These are phyloP conservation scores for Xylaria sp. DNA, from an alignment of 2,329 filamentous ascomycete species.

Conservation along the genomic window DNA sequence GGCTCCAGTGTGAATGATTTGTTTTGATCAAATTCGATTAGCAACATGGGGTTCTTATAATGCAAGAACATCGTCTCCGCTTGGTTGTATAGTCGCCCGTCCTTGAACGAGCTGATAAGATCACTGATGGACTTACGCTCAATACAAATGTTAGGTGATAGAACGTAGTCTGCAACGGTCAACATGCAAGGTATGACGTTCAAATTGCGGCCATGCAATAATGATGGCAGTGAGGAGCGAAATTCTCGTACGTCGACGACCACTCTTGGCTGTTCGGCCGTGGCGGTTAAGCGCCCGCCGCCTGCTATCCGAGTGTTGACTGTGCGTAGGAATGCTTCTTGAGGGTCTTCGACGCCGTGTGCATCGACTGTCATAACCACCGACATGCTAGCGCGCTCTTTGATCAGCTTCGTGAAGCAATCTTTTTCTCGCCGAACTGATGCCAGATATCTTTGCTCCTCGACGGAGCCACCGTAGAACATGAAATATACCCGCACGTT, in stretches of 20 bases:
- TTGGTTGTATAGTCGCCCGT: conserved; percentile 91
- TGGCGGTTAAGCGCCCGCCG: conserved; percentile 84
- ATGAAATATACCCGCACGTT: conserved; percentile 95
- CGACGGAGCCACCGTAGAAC: conserved; percentile 94
- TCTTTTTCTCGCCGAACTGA: conserved; percentile 95
- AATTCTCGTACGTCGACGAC: conserved; percentile 98
- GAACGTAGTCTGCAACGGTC: conserved; percentile 95
- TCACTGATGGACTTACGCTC: conserved; percentile 95
- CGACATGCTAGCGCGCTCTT: conserved; percentile 93
- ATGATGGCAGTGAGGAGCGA: conserved; percentile 87
- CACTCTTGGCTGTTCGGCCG: conserved; percentile 86
- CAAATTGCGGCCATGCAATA: conserved; percentile 90
- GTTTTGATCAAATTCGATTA: conserved; percentile 98
- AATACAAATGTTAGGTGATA: conserved; percentile 90
- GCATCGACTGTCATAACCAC: conserved; percentile 81
- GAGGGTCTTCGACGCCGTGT: conserved; percentile 78
- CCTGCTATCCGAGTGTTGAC: conserved; percentile 97
- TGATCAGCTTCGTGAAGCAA: conserved; percentile 92
- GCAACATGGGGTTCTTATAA: conserved; percentile 88
- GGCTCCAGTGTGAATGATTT: conserved; percentile 96
- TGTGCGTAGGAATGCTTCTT: conserved; percentile 92
- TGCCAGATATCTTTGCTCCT: conserved; percentile 93
- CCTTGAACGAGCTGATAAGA: conserved; percentile 89
- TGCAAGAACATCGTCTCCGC: conserved; percentile 94
- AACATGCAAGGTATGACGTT: conserved; percentile 93